phyloP scores from a whole-genome alignment of 306 rosid genomes.

The Cicer judaicum region DNA sequence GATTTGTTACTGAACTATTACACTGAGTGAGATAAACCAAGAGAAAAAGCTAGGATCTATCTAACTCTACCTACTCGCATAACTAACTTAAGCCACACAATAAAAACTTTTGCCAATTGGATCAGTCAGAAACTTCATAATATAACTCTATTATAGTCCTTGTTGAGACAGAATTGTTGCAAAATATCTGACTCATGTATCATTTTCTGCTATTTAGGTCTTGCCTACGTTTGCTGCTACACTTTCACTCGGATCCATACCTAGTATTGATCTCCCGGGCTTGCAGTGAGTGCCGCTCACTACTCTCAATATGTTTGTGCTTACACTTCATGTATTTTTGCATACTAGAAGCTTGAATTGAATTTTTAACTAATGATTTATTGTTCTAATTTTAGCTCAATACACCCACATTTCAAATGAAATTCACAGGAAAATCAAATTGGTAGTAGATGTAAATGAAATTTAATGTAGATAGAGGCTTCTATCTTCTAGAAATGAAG shows the following conservation, averaged over 20 bases:
- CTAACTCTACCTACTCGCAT: too few species aligned
- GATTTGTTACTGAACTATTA: too few species aligned
- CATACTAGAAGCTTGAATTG: slow-evolving; percentile 21
- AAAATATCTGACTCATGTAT: slow-evolving; percentile 19
- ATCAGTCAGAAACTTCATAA: too few species aligned
- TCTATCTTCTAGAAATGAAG: slow-evolving; percentile 20
- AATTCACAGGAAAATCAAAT: slow-evolving; percentile 8
- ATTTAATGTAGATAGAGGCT: slow-evolving; percentile 16
- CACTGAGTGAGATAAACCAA: too few species aligned
- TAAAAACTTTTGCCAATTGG: too few species aligned
- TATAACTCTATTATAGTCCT: background rate
- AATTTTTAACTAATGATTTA: slow-evolving; percentile 31
- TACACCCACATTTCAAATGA: slow-evolving; percentile 8
- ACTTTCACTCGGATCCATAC: slow-evolving; percentile 46
- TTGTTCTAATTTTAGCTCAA: slow-evolving; percentile 28
- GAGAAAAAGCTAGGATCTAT: too few species aligned
- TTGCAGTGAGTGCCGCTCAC: slow-evolving; percentile 69
- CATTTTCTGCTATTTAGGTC: slow-evolving; percentile 56
- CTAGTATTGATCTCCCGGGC: slow-evolving; percentile 61
- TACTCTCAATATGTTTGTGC: slow-evolving; percentile 29
- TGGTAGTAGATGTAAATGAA: slow-evolving; percentile 13
- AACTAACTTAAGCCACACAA: too few species aligned
- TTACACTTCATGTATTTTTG: slow-evolving; percentile 36
- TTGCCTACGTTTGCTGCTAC: slow-evolving; percentile 88
- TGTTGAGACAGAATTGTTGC: background rate